Conservation (phyloP, 352 stramenopile species). For the Pythium aphanidermatum region DNA sequence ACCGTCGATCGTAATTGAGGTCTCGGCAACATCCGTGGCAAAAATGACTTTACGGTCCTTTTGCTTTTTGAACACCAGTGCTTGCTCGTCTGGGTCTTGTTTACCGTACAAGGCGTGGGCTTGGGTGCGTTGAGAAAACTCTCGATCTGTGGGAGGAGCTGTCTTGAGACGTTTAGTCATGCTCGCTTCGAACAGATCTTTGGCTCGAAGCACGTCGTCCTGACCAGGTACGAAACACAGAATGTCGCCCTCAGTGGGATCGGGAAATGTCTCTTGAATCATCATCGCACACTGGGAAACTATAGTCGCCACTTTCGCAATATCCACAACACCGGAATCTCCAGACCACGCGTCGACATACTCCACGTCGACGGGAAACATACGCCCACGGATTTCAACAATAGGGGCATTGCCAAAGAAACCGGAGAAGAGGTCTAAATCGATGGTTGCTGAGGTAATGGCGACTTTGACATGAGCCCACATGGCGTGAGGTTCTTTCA, state of each 20-base stretch:
- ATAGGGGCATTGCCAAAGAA: slow-evolving; percentile 63
- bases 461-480: slow-evolving; percentile 51
- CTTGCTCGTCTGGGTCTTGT: slow-evolving; percentile 16
- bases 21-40: slow-evolving; percentile 78
- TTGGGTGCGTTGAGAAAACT: slow-evolving; percentile 1
- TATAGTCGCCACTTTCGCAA: slow-evolving; percentile 2
- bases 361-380: slow-evolving; percentile 20
- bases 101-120: slow-evolving; percentile 17
- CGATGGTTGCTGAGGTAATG: slow-evolving; percentile 83
- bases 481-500: slow-evolving; percentile 22
- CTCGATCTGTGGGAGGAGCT: neutral
- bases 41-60: slow-evolving; percentile 60
- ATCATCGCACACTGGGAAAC: slow-evolving; percentile 10
- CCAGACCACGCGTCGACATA: slow-evolving; percentile 1
- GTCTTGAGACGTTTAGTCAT: slow-evolving; percentile 1
- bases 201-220: slow-evolving; percentile 19
- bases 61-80: slow-evolving; percentile 19
- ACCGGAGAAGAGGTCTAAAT: slow-evolving; percentile 56
- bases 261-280: slow-evolving; percentile 12
- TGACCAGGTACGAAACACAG: slow-evolving; percentile 23
- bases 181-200: slow-evolving; percentile 11
- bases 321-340: slow-evolving; percentile 1
- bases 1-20: slow-evolving; percentile 91
- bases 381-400: slow-evolving; percentile 38
- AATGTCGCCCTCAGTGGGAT: slow-evolving; percentile 16